Evolutionary conservation across 2,329 filamentous ascomycete species (phyloP), one percentile per base, ranked within the genome.

Genomic region (Fusarium dlaminii): DNA sequence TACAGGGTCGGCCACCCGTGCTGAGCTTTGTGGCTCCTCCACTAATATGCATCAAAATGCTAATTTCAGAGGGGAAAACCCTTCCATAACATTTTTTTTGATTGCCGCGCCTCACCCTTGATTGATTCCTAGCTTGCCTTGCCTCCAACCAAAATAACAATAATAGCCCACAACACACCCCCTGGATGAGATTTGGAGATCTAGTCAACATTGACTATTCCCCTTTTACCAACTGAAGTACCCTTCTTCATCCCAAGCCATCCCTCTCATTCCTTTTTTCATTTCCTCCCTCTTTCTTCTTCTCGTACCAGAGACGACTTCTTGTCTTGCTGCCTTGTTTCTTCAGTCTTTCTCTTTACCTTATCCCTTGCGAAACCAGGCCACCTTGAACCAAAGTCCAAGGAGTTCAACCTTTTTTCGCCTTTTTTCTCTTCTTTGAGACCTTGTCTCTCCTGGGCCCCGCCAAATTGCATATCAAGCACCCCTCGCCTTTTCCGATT

Each of bases 391-490:
- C 20, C 42, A 58, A 58, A 58, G 18, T 49, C 66, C 63, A 40
- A 67, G 62, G 73, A 68, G 48, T 43, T 37, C 22, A 61, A 42
- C 64, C 30, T 68, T 74, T 70, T 58, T 56, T 60, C 66, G 62
- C 56, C 54, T 64, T 69, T 73, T 75, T 82, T 76, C 85, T 86
- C 77, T 60, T 75, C 73, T 68, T 65, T 63, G 64, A 75, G 77
- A 52, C 67, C 48, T 57, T 77, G 70, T 73, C 72, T 77, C 69
- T 67, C 64, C 71, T 69, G 61, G 62, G 63, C 79, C 79, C 80
- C 79, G 78, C 74, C 79, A 80, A 70, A 81, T 82, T 82, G 80
- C 81, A 82, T 83, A 82, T 76, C 67, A 74, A 65, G 64, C 73
- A 63, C 72, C 77, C 76, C 76, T 79, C 78, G 75, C 78, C 76